Evolutionary conservation across 148 eudicot species (phyloP), one percentile per base, ranked within the genome.

Genomic region (Agrostemma githago): DNA sequence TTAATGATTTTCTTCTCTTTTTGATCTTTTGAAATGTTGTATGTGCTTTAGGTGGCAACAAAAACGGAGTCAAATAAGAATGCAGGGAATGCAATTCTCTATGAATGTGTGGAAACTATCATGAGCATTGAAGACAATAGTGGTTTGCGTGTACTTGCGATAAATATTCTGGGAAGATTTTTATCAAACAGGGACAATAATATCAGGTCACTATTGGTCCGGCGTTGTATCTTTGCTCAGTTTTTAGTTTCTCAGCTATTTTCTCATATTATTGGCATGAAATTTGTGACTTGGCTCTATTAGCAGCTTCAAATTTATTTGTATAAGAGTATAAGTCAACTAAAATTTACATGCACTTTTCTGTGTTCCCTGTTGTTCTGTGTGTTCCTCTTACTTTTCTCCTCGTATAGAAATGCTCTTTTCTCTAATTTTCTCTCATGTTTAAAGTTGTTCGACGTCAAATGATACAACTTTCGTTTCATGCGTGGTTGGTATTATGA

Each of bases 41-140:
- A 64, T 71, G 56, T 40, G 62, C 72, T 82, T 40, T 84, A 96
- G 99, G 99, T 96, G 86, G 99, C 97, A 71, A 96, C 97, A 73
- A 96, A 96, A 85, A 92, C 99, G 0, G 99, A 96, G 83, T 88
- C 99, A 64, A 96, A 90, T 82, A 96, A 92, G 84, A 96, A 96
- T 83, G 96, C 92, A 15, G 99, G 97, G 64, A 96, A 96, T 78
- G 99, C 99, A 66, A 92, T 96, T 70, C 95, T 92, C 39, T 96
- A 96, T 85, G 96, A 92, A 79, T 96, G 99, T 83, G 99, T 92
- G 76, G 96, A 88, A 80, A 92, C 99, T 37, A 96, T 96, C 63
- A 89, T 92, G 96, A 83, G 85, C 78, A 87, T 96, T 79, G 96
- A 96, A 88, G 99, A 96, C 77, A 90, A 84, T 77, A 84, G 99